A percentile compares a stretch with the other conserved stretches of the same genome.
These are phyloP conservation scores for Vickermania spadyakhi DNA, from an alignment of 208 protist species.

Conservation along the genomic window DNA sequence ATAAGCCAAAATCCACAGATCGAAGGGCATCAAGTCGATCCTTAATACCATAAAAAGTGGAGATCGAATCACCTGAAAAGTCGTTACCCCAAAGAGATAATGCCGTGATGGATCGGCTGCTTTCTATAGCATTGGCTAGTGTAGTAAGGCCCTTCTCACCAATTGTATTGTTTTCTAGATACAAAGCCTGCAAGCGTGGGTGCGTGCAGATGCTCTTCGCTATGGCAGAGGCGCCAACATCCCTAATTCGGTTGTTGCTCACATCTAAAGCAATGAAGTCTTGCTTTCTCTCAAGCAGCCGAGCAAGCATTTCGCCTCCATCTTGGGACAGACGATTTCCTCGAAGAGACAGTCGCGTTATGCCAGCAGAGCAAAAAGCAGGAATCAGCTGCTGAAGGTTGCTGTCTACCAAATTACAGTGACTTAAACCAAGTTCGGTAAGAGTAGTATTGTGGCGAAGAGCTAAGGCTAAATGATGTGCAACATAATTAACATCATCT, in stretches of 20 bases:
- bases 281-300: conserved; percentile 37
- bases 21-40: conserved; percentile 29
- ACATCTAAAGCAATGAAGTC: conserved; percentile 52
- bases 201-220: conserved; percentile 30
- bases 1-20: conserved; percentile 42
- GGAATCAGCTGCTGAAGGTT: conserved; percentile 32
- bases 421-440: conserved; percentile 24
- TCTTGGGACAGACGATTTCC: conserved; percentile 70
- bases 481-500: conserved; percentile 53
- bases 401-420: conserved; percentile 47
- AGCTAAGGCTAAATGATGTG: conserved; percentile 43
- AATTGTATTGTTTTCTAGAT: conserved; percentile 43
- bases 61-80: conserved; percentile 27
- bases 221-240: conserved; percentile 36
- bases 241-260: conserved; percentile 48
- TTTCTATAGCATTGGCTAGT: conserved; percentile 21
- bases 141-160: conserved; percentile 36
- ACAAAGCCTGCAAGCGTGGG: conserved; percentile 22
- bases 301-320: conserved; percentile 30
- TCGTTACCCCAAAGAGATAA: conserved; percentile 72
- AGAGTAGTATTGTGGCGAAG: conserved; percentile 40
- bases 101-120: conserved; percentile 22
- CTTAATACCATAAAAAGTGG: conserved; percentile 27
- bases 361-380: conserved; percentile 28
- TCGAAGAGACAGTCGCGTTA: conserved; percentile 31